These are phyloP conservation scores for Penicillium sp. DNA, from an alignment of 2,329 filamentous ascomycete genomes.

Conservation along the genomic window DNA sequence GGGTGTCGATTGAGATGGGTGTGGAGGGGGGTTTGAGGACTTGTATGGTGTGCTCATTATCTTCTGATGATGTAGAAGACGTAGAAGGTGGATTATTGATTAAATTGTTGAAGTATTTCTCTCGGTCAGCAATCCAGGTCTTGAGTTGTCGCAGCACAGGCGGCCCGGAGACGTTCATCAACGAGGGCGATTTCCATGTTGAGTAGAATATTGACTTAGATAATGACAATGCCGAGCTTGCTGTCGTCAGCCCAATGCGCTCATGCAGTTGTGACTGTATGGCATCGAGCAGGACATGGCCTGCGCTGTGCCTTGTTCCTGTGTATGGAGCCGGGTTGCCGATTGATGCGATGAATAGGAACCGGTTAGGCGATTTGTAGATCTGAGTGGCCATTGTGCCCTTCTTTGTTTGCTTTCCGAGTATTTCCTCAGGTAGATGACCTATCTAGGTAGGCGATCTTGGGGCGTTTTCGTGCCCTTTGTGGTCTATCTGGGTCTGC, in stretches of 20 bases:
- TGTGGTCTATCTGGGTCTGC: background rate
- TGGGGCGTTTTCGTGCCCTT: too few species aligned
- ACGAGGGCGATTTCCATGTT: conserved; percentile 64
- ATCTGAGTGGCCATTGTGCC: conserved; percentile 3
- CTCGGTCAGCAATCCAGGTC: conserved; percentile 28
- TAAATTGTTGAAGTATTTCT: conserved; percentile 9
- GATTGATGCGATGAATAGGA: conserved; percentile 76
- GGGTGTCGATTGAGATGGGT: conserved; percentile 13
- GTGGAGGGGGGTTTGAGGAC: background rate
- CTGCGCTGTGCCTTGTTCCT: conserved; percentile 80
- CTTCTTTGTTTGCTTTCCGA: background rate
- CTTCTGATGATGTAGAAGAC: background rate
- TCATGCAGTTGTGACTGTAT: conserved; percentile 50
- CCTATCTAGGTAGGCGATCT: background rate
- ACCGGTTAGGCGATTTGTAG: conserved; percentile 21
- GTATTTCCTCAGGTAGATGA: too few species aligned
- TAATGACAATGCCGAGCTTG: conserved; percentile 39
- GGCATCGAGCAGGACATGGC: conserved; percentile 69
- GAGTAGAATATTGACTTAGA: conserved; percentile 41
- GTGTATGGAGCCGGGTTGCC: conserved; percentile 72
- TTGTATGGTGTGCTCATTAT: background rate
- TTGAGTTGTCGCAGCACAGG: conserved; percentile 65
- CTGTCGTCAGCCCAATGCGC: conserved; percentile 45
- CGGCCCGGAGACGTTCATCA: conserved; percentile 82
- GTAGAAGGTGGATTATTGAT: background rate